Base-by-base conservation (phyloP, 2,329 filamentous ascomycete genomes). In the Monilinia aucupariae region DNA sequence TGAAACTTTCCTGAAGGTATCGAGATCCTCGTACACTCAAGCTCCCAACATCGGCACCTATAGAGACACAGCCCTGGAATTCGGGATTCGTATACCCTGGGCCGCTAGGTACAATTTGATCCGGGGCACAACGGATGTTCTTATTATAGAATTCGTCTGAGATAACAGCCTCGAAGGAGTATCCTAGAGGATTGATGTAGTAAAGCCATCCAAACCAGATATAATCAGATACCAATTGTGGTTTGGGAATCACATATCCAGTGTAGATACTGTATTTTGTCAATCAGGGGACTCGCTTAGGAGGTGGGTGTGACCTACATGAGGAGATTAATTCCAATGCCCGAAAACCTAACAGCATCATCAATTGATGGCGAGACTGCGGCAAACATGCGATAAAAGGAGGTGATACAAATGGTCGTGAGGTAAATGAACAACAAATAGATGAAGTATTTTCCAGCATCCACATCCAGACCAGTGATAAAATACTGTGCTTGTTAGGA, bases 181-280 rank as follows among this genome's bases (percentile, higher is more conserved):
- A 88, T 0, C 75, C 70, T 10, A 81, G 71, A 0, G 80, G 80
- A 52, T 81, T 81, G 45, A 71, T 37, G 59, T 71, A 71, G 32
- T 78, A 75, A 1, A 86, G 71, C 86, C 80, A 87, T 37, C 85
- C 85, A 65, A 87, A 87, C 85, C 85, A 88, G 60, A 86, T 85
- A 60, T 85, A 85, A 8, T 82, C 67, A 32, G 73, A 66, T 1
- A 86, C 74, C n/a, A 87, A 75, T 49, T 81, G 80, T 15, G 83
- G 81, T 70, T 86, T 87, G 0, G 84, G 82, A 67, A 89, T 88
- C n/a, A 86, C 83, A 71, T 88, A 89, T 51, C 86, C 86, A 22
- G 84, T 84, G 70, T 81, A 88, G 68, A 88, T 79, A 67, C 68
- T 69, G 5, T 27, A 30, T n/a, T 32, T 41, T 52, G 34, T 51